Conservation (phyloP, 108 stramenopile genomes). For the Mediolabrus comicus region DNA sequence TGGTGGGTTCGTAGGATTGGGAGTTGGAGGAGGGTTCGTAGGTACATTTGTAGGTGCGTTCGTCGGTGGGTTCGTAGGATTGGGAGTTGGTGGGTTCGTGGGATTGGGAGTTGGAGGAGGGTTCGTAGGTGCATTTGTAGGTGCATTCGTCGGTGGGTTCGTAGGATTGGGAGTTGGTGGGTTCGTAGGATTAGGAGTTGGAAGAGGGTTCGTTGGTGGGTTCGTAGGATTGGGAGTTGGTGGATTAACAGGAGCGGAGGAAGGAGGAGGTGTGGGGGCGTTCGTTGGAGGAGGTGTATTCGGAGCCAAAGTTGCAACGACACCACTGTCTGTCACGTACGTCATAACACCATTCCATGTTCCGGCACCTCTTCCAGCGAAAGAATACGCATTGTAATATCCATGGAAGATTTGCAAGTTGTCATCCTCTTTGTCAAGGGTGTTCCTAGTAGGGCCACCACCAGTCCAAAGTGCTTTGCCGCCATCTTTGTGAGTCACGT, state of each 20-base stretch:
- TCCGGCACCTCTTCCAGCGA: background rate
- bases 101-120: background rate
- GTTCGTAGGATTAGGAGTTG: background rate
- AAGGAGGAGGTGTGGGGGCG: background rate
- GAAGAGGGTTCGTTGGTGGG: background rate
- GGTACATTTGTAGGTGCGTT: background rate
- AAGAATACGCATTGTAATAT: background rate
- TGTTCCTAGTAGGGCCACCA: background rate
- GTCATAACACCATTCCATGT: background rate
- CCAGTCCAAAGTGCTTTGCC: background rate
- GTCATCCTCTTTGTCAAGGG: background rate
- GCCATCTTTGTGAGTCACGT: background rate
- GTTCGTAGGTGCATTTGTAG: background rate
- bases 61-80: background rate
- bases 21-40: background rate
- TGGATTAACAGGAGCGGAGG: background rate
- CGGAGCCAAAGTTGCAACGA: background rate
- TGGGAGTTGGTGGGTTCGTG: background rate
- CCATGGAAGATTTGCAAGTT: background rate
- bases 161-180: background rate
- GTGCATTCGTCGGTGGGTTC: background rate
- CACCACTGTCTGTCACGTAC: background rate
- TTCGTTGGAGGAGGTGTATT: background rate
- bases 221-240: background rate
- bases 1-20: background rate